phyloP scores from a whole-genome alignment of 129 eudicot genomes.

The Pulicaria dysenterica region DNA sequence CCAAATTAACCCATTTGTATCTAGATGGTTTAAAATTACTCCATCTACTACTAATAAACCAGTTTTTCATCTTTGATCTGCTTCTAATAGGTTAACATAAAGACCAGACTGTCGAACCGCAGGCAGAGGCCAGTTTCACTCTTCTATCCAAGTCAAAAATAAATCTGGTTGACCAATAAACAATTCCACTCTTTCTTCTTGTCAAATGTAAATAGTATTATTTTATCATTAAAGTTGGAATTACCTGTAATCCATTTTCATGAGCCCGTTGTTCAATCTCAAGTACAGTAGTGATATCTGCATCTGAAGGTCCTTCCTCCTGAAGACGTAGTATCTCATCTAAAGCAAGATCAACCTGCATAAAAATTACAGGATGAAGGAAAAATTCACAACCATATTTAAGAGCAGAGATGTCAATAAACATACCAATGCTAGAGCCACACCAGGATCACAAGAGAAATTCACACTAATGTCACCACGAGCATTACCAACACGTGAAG shows the following conservation, averaged over 20 bases:
- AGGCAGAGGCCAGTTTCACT: conserved; percentile 4
- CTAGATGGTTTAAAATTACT: background rate
- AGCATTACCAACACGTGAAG: conserved; percentile 78
- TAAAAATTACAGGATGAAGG: conserved; percentile 17
- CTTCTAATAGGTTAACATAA: background rate
- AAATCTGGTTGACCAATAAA: conserved; percentile 9
- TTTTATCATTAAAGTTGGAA: conserved; percentile 8
- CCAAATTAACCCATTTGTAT: background rate
- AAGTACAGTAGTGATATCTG: conserved; percentile 74
- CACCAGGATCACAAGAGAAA: conserved; percentile 89
- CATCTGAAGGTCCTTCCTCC: conserved; percentile 87
- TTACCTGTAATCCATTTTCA: conserved; percentile 97
- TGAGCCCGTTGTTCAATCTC: conserved; percentile 98
- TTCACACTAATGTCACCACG: conserved; percentile 89
- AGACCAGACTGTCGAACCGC: background rate
- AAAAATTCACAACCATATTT: conserved; percentile 5
- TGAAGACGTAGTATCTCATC: conserved; percentile 90
- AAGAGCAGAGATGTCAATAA: conserved; percentile 14
- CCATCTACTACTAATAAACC: background rate
- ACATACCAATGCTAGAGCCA: conserved; percentile 71
- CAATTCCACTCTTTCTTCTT: background rate
- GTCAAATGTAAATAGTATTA: conserved; percentile 1
- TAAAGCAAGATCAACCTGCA: conserved; percentile 83
- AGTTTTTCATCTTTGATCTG: background rate
- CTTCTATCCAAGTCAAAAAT: background rate